Evolutionary conservation across 2,329 filamentous ascomycete species (phyloP).

Genomic region (Monosporascus ibericus): DNA sequence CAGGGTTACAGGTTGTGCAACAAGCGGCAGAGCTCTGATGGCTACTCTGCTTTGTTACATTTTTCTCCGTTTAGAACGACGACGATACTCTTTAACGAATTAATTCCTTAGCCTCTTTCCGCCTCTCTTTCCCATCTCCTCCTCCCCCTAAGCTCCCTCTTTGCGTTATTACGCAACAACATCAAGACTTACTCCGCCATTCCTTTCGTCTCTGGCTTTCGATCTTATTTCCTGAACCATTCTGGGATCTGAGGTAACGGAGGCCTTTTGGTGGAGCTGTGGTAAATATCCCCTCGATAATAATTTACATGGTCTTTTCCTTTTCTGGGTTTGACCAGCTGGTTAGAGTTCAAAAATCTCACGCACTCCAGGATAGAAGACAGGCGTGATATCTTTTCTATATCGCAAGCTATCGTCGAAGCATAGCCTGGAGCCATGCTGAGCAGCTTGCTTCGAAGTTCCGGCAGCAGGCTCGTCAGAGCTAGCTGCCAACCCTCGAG

Average conservation of each 20-base stretch:
- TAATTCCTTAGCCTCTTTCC: background rate
- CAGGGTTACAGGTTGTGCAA: background rate
- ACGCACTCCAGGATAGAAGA: background rate
- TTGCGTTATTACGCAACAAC: background rate
- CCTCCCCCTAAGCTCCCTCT: constrained; percentile 6
- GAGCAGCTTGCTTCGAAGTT: constrained; percentile 61
- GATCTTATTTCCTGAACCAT: constrained; percentile 10
- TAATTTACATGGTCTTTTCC: background rate
- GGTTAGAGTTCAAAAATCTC: background rate
- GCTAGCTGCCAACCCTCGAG: constrained; percentile 41
- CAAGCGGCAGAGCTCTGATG: too few relatives aligned
- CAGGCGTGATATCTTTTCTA: background rate
- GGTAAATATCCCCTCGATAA: constrained; percentile 8
- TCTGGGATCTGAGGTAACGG: constrained; percentile 11
- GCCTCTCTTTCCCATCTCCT: constrained; percentile 8
- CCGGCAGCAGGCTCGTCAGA: constrained; percentile 57
- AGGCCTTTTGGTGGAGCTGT: constrained; percentile 12
- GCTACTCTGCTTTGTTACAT: background rate
- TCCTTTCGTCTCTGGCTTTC: constrained; percentile 33
- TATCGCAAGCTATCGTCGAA: constrained; percentile 12
- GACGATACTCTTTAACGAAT: background rate
- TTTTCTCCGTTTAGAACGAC: background rate
- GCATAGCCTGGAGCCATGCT: constrained; percentile 56
- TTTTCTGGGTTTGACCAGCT: constrained; percentile 1
- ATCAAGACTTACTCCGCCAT: constrained; percentile 43